A percentile compares a stretch with the other conserved stretches of the same genome.
phyloP scores from a whole-genome alignment of 345 rosid species.

The Erodium maritimum region DNA sequence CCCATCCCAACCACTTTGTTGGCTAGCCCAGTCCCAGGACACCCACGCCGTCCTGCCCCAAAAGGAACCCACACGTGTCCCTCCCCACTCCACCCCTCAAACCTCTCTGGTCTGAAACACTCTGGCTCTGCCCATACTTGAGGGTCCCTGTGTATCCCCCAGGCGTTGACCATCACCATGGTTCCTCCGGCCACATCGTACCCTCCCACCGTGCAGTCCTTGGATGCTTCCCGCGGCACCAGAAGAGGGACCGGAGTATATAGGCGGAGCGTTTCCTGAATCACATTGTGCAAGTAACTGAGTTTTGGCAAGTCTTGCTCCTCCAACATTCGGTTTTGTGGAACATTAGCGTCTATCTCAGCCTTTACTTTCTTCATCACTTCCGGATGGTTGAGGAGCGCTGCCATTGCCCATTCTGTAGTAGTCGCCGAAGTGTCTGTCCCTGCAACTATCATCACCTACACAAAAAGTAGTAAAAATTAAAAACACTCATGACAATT shows the following conservation, averaged over 20 bases:
- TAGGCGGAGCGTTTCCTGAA: constrained; percentile 18
- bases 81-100: background rate
- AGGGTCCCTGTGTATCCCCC: constrained; percentile 26
- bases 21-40: constrained; percentile 17
- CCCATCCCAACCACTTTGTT: constrained; percentile 8
- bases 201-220: constrained; percentile 16
- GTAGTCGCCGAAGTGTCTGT: constrained; percentile 8
- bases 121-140: constrained; percentile 16
- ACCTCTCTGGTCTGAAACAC: constrained; percentile 14
- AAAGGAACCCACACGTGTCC: constrained; percentile 16
- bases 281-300: constrained; percentile 8
- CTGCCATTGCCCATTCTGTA: constrained; percentile 3
- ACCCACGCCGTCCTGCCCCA: constrained; percentile 19
- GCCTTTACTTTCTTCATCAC: constrained; percentile 4
- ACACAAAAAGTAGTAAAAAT: too few species aligned
- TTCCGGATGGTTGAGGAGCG: constrained; percentile 9
- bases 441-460: constrained; percentile 6
- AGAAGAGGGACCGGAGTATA: constrained; percentile 8
- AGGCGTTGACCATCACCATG: constrained; percentile 19
- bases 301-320: constrained; percentile 9
- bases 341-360: constrained; percentile 7
- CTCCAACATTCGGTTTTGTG: constrained; percentile 5
- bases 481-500: too few species aligned
- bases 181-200: constrained; percentile 23
- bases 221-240: constrained; percentile 13